Base-by-base conservation (phyloP, 2,329 filamentous ascomycete species). In the Claviceps sp. region DNA sequence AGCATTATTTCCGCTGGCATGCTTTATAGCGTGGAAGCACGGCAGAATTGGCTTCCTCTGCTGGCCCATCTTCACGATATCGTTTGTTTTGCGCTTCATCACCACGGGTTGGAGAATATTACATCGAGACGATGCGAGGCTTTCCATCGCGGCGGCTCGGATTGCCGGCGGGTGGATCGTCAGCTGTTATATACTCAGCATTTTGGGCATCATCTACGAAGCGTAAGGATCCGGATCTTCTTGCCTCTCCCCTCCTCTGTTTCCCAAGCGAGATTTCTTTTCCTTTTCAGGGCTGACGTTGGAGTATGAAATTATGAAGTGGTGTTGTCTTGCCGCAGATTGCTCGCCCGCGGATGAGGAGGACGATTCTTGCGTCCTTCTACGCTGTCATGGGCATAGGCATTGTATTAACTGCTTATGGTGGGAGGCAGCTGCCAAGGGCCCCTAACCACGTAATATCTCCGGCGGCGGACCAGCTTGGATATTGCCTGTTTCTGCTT, bases 11-110 rank as follows among this genome's bases (percentile, higher is more conserved):
- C 47, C 47, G 17, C 23, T 22, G 20, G 22, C 23, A 36, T 43
- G 37, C 20, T 43, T 20, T n/a, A 43, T 49, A 37, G 47, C 47
- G 38, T 49, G 47, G 47, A 49, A 49, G 20, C 47, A 49, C 17
- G 47, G 38, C 38, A 49, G n/a, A 36, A 5, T 8, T 17, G 47
- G 47, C 11, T 7, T 34, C 6, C 2, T 20, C 26, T 34, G 47
- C 23, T 49, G 47, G 47, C 47, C 47, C 1, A 7, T 34, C 7
- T 11, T 49, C 7, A n/a, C 4, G 3, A 9, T 26, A 16, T 49
- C 9, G 7, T 49, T 49, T 23, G 11, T 43, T 14, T 23, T 49
- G 22, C 22, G 37, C 16, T 49, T 49, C 36, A 7, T 43, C 22
- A 42, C 47, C 7, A 36, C 22, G 7, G 23, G 38, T n/a, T 49